Evolutionary conservation across 768 basidiomycete species (phyloP), one percentile per base, ranked within the genome.

Genomic region (Terana coerulea): DNA sequence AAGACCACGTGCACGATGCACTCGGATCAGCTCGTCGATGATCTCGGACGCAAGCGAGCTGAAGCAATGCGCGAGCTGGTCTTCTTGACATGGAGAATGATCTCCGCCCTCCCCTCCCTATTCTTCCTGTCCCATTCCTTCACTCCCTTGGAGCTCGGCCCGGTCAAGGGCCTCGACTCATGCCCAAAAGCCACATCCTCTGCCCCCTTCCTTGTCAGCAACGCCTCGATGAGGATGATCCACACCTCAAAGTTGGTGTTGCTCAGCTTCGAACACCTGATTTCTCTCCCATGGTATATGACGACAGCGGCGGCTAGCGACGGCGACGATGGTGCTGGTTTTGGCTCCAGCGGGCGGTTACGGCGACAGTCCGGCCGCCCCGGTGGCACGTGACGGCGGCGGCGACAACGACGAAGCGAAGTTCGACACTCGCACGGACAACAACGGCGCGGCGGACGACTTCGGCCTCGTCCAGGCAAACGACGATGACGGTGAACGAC

Each of bases 1-100:
- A 36, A 68, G 62, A n/a, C 67, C 64, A 31, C 56, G 57, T 1
- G 65, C 56, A 19, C 55, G 59, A 48, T 68, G 68, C n/a, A 69
- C 54, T 9, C 33, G 31, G 15, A 46, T 22, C 14, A 69, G 60
- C 19, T 19, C 51, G 10, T 55, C 43, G 66, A 65, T 68, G 35
- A 68, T 50, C n/a, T 52, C 49, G 25, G 19, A 8, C 12, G 64
- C 55, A 52, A 61, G 53, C 19, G 21, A 21, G 22, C 50, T 28
- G 5, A 28, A 40, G 28, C 61, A 58, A 49, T 67, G 61, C 22
- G 48, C 17, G 12, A 64, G 57, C 52, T 68, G 67, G 21, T 53
- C 30, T 21, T 57, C 51, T 66, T 62, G 33, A 66, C 54, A 26
- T 49, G 21, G 3, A 65, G 46, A 25, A 63, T 53, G 25, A 67